Evolutionary conservation across 495 filamentous ascomycete genomes (phyloP), one percentile per base, ranked within the genome.

Genomic region (Hypoxylon lienhwacheense): DNA sequence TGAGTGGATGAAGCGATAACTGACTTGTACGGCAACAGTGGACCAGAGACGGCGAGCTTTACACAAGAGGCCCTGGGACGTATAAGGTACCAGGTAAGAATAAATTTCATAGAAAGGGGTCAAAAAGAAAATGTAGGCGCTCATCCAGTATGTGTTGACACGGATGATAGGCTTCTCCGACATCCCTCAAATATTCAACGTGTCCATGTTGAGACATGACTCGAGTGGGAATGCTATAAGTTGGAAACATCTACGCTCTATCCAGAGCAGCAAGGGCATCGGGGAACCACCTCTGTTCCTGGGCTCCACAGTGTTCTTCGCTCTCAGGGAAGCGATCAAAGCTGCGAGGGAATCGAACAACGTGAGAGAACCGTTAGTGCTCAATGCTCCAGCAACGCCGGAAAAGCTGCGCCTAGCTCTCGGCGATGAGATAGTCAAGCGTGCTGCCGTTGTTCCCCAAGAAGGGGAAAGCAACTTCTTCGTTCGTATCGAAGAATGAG

Each of bases 381-480:
- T 88, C 48, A 66, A 77, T 51, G 82, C 79, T 53, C 85, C 85
- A 22, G 84, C 82, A 7, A 93, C 89, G 4, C 80, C 87, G 0
- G 89, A 93, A 73, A 77, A 86, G 55, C 84, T 93, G 36, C 72
- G 89, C 54, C 63, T 86, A 10, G 81, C 77, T 34, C 84, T 88
- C 66, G 84, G 78, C 31, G 89, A 91, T 79, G 82, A 83, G 25
- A 86, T 93, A 59, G 66, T 90, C 19, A 81, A 84, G 64, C 73
- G 85, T 54, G 79, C 78, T 3, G 68, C 73, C 24, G 87, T 91
- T 32, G 60, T 76, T 53, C 81, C 84, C 3, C 69, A 66, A 67
- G 83, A 87, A 50, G 88, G 88, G 2, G 87, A 91, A 79, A 87
- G 87, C 78, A 87, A 87, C 51, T 91, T 89, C 66, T 91, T 92